Evolutionary conservation across 2,329 filamentous ascomycete species (phyloP).

Genomic region (Hypomyces perniciosus): DNA sequence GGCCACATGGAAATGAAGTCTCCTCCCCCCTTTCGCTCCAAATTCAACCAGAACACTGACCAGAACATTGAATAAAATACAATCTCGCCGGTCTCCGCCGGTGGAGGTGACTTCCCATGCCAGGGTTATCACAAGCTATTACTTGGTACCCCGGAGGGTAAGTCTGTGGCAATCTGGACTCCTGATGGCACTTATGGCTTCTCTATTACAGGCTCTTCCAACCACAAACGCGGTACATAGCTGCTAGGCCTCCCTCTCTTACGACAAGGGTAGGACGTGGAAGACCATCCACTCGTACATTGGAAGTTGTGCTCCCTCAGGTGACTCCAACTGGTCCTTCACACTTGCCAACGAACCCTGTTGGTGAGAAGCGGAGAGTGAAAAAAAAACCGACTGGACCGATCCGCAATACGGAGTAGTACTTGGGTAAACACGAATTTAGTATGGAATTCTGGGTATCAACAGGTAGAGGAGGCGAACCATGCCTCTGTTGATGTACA

Average conservation of each 20-base stretch:
- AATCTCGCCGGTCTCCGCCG: conserved; percentile 56
- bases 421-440: too few relatives aligned
- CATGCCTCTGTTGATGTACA: too few relatives aligned
- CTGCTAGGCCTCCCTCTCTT: conserved; percentile 70
- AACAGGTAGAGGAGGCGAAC: too few relatives aligned
- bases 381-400: too few relatives aligned
- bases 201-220: conserved; percentile 55
- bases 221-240: conserved; percentile 66
- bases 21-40: conserved; percentile 48
- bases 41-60: conserved; percentile 43
- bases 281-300: conserved; percentile 58
- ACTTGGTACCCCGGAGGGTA: conserved; percentile 43
- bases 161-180: conserved; percentile 53
- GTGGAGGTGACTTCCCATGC: conserved; percentile 67
- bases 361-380: too few relatives aligned
- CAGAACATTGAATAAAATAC: conserved; percentile 61
- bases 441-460: too few relatives aligned
- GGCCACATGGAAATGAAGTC: conserved; percentile 53
- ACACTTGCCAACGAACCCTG: conserved; percentile 59
- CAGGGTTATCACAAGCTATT: conserved; percentile 56
- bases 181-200: conserved; percentile 59
- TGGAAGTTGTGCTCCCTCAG: conserved; percentile 43
- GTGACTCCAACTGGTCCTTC: conserved; percentile 54
- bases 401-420: too few relatives aligned
- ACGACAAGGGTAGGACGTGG: conserved; percentile 65